Evolutionary conservation across 495 filamentous ascomycete species (phyloP).

Genomic region (Friedmanniomyces endolithicus): DNA sequence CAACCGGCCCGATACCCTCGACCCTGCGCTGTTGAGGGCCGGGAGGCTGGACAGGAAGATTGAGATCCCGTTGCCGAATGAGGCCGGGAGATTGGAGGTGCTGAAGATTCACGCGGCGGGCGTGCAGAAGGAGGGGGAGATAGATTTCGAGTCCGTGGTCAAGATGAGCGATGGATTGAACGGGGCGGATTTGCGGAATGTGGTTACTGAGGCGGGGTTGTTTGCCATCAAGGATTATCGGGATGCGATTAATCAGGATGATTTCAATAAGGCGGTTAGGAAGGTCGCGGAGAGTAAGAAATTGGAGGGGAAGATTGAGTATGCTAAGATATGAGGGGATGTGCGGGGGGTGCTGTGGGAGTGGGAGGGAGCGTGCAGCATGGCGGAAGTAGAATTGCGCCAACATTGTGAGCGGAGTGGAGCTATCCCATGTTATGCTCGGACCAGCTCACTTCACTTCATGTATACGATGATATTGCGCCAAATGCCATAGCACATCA

Average conservation of each 20-base stretch:
- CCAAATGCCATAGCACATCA: no score
- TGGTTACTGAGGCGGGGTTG: constrained; percentile 94
- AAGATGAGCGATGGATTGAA: constrained; percentile 99
- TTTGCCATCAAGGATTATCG: constrained; percentile 97
- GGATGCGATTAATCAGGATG: constrained; percentile 91
- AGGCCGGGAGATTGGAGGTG: constrained; percentile 94
- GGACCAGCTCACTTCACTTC: no score
- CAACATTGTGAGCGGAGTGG: no score
- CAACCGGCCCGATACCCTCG: constrained; percentile 93
- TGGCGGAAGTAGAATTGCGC: no score
- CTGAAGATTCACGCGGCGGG: constrained; percentile 91
- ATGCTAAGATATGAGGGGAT: constrained; percentile 45
- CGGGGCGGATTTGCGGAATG: constrained; percentile 93
- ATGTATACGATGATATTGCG: no score
- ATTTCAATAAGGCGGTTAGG: constrained; percentile 96
- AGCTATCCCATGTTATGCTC: no score
- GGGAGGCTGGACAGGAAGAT: constrained; percentile 95
- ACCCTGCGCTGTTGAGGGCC: constrained; percentile 86
- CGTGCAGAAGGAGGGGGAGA: constrained; percentile 82
- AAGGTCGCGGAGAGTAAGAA: constrained; percentile 98
- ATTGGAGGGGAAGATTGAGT: constrained; percentile 89
- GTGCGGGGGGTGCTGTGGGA: neutral
- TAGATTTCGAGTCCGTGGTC: constrained; percentile 98
- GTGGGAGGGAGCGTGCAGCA: neutral
- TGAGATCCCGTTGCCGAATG: constrained; percentile 97